phyloP scores from a whole-genome alignment of 2,329 filamentous ascomycete genomes.

The Aspergillus candidus region DNA sequence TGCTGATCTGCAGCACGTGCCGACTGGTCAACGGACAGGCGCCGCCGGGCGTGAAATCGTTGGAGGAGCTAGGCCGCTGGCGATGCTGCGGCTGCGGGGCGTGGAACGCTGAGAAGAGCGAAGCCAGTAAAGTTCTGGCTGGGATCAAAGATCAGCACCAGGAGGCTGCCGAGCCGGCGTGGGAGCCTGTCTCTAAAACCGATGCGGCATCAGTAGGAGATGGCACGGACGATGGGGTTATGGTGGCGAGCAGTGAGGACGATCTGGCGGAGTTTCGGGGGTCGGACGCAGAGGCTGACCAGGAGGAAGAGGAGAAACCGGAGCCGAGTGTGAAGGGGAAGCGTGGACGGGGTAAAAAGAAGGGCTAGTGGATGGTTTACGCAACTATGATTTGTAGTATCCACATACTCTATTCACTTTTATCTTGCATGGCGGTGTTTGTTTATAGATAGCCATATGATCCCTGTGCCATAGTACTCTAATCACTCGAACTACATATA shows the following conservation, averaged over 20 bases:
- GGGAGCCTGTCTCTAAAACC: conserved; percentile 18
- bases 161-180: conserved; percentile 13
- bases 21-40: conserved; percentile 92
- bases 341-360: conserved; percentile 11
- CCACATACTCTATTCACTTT: too few relatives aligned
- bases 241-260: conserved; percentile 23
- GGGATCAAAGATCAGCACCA: conserved; percentile 46
- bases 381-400: too few relatives aligned
- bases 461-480: too few relatives aligned
- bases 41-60: conserved; percentile 70
- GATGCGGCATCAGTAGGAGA: conserved; percentile 19
- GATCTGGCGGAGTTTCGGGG: conserved; percentile 19
- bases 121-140: conserved; percentile 65
- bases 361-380: too few relatives aligned
- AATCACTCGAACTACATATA: too few relatives aligned
- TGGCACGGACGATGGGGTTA: conserved; percentile 22
- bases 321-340: conserved; percentile 13
- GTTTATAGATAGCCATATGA: too few relatives aligned
- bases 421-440: too few relatives aligned
- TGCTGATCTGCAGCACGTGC: conserved; percentile 75
- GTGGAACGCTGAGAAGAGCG: conserved; percentile 75
- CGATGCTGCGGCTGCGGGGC: conserved; percentile 78
- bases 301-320: conserved; percentile 6
- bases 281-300: conserved; percentile 16
- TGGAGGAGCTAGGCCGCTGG: conserved; percentile 81